Conservation (phyloP, 768 basidiomycete species). For the Imleria badia region DNA sequence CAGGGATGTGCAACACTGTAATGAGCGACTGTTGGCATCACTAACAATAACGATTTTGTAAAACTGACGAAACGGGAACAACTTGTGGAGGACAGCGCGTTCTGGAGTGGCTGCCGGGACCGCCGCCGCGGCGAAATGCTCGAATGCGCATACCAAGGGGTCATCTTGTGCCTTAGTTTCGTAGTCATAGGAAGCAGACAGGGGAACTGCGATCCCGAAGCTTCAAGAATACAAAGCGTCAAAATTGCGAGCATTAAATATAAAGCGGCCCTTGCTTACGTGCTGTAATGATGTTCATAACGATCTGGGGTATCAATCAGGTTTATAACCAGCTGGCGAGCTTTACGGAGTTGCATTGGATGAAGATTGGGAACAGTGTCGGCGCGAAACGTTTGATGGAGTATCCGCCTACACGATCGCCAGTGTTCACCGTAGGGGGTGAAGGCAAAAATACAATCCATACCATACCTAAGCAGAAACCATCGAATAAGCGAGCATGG, state of each 20-base stretch:
- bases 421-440: slow-evolving; percentile 7
- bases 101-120: background rate
- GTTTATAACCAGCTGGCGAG: background rate
- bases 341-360: slow-evolving; percentile 1
- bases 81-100: background rate
- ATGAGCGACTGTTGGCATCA: background rate
- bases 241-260: no score
- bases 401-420: slow-evolving; percentile 1
- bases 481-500: background rate
- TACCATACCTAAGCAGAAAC: slow-evolving; percentile 7
- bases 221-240: background rate
- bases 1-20: slow-evolving; percentile 23
- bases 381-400: slow-evolving; percentile 4
- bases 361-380: background rate
- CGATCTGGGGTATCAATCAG: background rate
- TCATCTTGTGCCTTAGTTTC: background rate
- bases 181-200: slow-evolving; percentile 4
- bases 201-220: background rate
- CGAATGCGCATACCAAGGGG: background rate
- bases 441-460: slow-evolving; percentile 2
- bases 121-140: background rate
- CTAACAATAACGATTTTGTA: background rate
- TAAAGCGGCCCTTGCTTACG: no score
- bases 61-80: slow-evolving; percentile 7
- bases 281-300: background rate